Base-by-base conservation (phyloP, 345 rosid genomes). In the Sonneratia alba region DNA sequence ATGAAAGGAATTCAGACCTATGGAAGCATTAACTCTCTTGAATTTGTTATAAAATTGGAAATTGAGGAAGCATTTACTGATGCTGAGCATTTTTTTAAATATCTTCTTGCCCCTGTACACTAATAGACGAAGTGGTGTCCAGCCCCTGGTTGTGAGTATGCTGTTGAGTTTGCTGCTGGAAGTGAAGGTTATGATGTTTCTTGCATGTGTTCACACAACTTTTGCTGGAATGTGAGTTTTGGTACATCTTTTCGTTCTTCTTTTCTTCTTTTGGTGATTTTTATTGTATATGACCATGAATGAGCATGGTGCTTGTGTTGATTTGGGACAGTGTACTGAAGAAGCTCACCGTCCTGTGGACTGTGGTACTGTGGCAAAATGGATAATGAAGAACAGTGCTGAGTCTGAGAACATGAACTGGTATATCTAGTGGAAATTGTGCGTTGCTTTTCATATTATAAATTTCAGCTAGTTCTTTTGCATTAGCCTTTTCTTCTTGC, bases 291-390 rank as follows among this genome's bases (percentile, higher is more conserved):
- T 43, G 45, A 42, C 12, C 43, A 66, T 66, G 24, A 37, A 37
- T 66, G n/a, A 43, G 6, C 56, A n/a, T 48, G 36, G 8, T 14
- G 22, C 38, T 34, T 42, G 62, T 64, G 64, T 51, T 47, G 74
- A 73, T 55, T 67, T 74, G 37, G 72, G 74, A 74, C 90, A 96
- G 99, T 96, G 99, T 77, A 85, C 93, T 38, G 98, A 92, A 74
- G 99, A 96, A 85, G 97, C 98, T 78, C 99, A 96, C 75, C 95
- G 98, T 76, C 99, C 99, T n/a, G 98, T 96, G 57, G 97, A 92
- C 75, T 96, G 99, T 78, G 79, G 84, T 76, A 96, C 98, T 53
- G 98, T 96, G 67, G 74, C 81, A 68, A 84, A 89, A 85, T 96
- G 99, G 99, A 87, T 92, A 68, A 75, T 91, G 81, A 96, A 92